Percentiles rank a stretch among this genome's conserved stretches.
Conservation (phyloP, 1,284 basidiomycete species). For the Pterula multifida region DNA sequence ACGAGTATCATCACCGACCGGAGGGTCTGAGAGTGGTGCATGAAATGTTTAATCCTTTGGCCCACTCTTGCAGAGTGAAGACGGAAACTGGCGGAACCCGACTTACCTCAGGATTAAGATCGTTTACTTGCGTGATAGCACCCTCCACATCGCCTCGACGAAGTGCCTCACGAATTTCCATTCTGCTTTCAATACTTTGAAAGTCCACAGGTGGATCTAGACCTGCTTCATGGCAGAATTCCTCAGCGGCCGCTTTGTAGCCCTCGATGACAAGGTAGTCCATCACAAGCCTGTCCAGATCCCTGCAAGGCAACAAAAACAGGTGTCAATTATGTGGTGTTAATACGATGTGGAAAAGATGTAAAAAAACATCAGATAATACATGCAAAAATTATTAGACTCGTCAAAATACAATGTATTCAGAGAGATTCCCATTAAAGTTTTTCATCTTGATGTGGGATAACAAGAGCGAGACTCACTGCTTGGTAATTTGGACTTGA, state of each 20-base stretch:
- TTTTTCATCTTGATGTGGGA: constrained; percentile 36
- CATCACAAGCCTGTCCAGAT: constrained; percentile 93
- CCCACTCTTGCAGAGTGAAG: constrained; percentile 10
- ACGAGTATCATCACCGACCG: constrained; percentile 63
- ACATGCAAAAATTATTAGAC: constrained; percentile 50
- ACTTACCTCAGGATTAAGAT: constrained; percentile 93
- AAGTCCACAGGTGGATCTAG: constrained; percentile 73
- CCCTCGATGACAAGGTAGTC: constrained; percentile 98
- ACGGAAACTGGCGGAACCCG: constrained; percentile 9
- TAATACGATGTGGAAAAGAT: constrained; percentile 18
- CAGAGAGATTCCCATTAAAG: constrained; percentile 82
- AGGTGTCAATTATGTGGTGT: constrained; percentile 20
- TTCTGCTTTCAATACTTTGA: constrained; percentile 85
- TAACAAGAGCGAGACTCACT: constrained; percentile 35
- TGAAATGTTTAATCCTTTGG: constrained; percentile 81
- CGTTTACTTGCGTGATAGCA: constrained; percentile 88
- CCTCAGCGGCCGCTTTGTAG: constrained; percentile 91
- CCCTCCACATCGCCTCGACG: constrained; percentile 92
- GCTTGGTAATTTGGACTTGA: constrained; percentile 64
- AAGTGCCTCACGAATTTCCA: constrained; percentile 88
- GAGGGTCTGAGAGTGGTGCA: constrained; percentile 96
- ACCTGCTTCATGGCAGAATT: constrained; percentile 84
- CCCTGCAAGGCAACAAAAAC: constrained; percentile 32
- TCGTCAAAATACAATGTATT: constrained; percentile 46
- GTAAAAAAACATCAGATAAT: constrained; percentile 53